phyloP scores from a whole-genome alignment of 2,329 filamentous ascomycete genomes.

The Cadophora gregata region DNA sequence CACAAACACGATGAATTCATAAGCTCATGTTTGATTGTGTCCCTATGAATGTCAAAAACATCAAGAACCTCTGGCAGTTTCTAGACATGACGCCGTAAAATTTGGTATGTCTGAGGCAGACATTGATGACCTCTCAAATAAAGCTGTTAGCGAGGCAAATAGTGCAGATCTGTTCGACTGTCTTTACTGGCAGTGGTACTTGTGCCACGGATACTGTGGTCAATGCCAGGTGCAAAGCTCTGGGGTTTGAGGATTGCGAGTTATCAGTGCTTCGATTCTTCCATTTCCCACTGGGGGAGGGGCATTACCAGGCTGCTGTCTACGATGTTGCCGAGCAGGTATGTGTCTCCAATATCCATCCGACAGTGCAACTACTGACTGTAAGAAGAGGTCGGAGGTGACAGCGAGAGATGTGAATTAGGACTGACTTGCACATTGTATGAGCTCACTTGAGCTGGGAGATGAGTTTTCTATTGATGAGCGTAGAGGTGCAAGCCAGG shows the following conservation, averaged over 20 bases:
- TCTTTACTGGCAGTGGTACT: constrained; percentile 27
- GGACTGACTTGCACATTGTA: no score
- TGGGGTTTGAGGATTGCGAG: constrained; percentile 22
- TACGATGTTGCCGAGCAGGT: constrained; percentile 29
- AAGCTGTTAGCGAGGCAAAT: constrained; percentile 16
- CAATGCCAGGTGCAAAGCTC: constrained; percentile 30
- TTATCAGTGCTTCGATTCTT: constrained; percentile 27
- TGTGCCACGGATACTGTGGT: constrained; percentile 39
- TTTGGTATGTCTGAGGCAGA: constrained; percentile 19
- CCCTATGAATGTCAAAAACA: not conserved
- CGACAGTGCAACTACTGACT: not conserved
- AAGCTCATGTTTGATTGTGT: constrained; percentile 13
- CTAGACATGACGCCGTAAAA: constrained; percentile 18
- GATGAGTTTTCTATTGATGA: no score
- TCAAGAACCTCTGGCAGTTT: constrained; percentile 5
- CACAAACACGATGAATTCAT: constrained; percentile 12
- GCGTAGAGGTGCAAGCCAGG: no score
- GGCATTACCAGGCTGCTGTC: constrained; percentile 26
- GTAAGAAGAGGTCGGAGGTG: constrained; percentile 5
- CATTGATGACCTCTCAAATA: constrained; percentile 16
- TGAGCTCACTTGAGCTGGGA: no score
- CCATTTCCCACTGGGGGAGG: constrained; percentile 20
- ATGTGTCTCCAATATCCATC: not conserved
- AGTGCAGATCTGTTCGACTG: constrained; percentile 13
- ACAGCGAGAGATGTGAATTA: constrained; percentile 1